Percentiles rank a stretch among this genome's conserved stretches.
phyloP scores from a whole-genome alignment of 345 rosid species.

The Iberis pinnata region DNA sequence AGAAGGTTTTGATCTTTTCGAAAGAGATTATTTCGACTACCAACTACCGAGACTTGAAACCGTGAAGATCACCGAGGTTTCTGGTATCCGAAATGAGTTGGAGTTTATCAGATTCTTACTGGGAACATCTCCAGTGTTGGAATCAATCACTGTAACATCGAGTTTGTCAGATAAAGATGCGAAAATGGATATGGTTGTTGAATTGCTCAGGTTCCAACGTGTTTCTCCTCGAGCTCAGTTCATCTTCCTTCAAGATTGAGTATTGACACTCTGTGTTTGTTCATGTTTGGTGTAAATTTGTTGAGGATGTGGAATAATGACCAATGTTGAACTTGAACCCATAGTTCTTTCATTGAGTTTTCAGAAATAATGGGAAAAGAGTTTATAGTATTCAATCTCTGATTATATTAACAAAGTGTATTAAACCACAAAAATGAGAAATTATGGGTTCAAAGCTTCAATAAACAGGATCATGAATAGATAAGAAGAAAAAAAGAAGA shows the following conservation, averaged over 20 bases:
- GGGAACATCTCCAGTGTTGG: conserved; percentile 54
- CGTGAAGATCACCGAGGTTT: conserved; percentile 65
- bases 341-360: too few relatives aligned
- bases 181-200: conserved; percentile 56
- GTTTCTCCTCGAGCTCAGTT: conserved; percentile 72
- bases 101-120: conserved; percentile 71
- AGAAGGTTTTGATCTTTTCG: conserved; percentile 53
- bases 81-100: conserved; percentile 73
- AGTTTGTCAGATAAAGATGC: conserved; percentile 44
- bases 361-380: not conserved
- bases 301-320: conserved; percentile 1
- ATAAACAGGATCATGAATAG: too few relatives aligned
- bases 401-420: too few relatives aligned
- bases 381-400: not conserved
- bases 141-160: conserved; percentile 52
- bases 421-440: too few relatives aligned
- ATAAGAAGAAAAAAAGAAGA: too few relatives aligned
- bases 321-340: too few relatives aligned
- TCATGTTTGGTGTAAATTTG: conserved; percentile 5
- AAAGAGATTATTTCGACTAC: conserved; percentile 43
- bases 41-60: conserved; percentile 44
- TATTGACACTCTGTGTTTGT: not conserved
- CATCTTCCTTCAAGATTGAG: conserved; percentile 50
- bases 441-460: too few relatives aligned
- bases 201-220: conserved; percentile 60